Base-by-base conservation (phyloP, 192 early-diverging fungal genomes). In the Funneliformis mosseae region DNA sequence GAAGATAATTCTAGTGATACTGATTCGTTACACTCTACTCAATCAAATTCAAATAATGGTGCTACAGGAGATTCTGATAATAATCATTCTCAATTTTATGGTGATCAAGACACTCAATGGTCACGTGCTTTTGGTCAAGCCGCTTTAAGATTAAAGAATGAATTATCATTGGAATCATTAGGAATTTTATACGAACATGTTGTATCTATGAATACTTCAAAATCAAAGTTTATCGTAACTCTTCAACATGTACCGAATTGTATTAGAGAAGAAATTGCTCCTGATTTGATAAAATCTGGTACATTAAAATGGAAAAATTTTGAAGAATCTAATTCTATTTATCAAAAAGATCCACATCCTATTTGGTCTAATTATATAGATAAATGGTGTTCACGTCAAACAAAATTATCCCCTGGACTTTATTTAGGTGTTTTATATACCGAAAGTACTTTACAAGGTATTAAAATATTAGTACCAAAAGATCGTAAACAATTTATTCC, bases 401-500 rank as follows among this genome's bases (percentile, higher is more conserved):
- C 85, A 25, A 84, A 81, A n/a, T 80, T 83, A 46, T 82, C 83
- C 2, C 78, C 85, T 27, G 87, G 87, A 4, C 78, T 88, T 5
- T 88, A 88, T 61, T 64, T 88, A 43, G 87, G 85, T 55, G 48
- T 88, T n/a, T 85, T 87, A 64, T 84, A 88, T 60, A 83, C 84
- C 0, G 86, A 88, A 70, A 87, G 87, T 38, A 87, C 84, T 25
- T 81, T 85, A 77, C 66, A 81, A 18, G 85, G 85, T 18, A 61
- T 88, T 23, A 81, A 84, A 69, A 84, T 88, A 28, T 73, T 88
- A 5, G 85, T 88, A 8, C 84, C 86, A 4, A 78, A 79, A 21
- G 79, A 82, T 11, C 81, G 86, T 38, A 83, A 86, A 50, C 85
- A 86, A n/a, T 85, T 85, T 41, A 64, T 88, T 16, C 87, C 87